Percentiles rank a stretch among this genome's conserved stretches.
These are phyloP conservation scores for Candida tropicalis DNA, from an alignment of 1,139 yeast species.

Conservation along the genomic window DNA sequence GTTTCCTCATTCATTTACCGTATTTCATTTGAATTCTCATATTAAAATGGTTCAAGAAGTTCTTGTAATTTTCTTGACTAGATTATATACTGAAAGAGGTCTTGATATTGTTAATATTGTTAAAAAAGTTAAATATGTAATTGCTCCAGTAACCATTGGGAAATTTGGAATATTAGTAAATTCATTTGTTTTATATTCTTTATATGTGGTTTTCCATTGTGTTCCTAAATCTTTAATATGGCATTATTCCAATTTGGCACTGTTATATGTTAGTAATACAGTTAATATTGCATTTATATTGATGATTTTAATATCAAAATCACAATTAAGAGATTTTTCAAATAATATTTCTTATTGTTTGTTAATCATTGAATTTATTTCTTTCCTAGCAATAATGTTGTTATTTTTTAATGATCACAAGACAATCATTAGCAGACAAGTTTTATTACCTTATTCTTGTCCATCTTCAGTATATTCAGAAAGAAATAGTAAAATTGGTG, in stretches of 20 bases:
- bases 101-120: slow-evolving; percentile 4
- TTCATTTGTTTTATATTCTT: slow-evolving; percentile 8
- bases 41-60: slow-evolving; percentile 2
- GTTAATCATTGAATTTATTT: slow-evolving; percentile 14
- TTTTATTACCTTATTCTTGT: slow-evolving; percentile 4
- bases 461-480: slow-evolving; percentile 16
- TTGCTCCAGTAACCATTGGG: slow-evolving; percentile 7
- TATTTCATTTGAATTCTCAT: neutral
- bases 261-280: slow-evolving; percentile 8
- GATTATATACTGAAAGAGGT: slow-evolving; percentile 6
- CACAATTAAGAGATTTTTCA: neutral
- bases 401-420: slow-evolving; percentile 12
- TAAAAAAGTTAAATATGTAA: neutral
- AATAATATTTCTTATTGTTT: slow-evolving; percentile 6
- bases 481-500: slow-evolving; percentile 1
- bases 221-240: slow-evolving; percentile 9
- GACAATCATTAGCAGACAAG: slow-evolving; percentile 7
- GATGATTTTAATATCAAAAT: slow-evolving; percentile 8
- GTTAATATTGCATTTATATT: slow-evolving; percentile 5
- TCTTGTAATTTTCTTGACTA: slow-evolving; percentile 6
- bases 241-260: slow-evolving; percentile 13
- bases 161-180: slow-evolving; percentile 10
- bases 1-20: slow-evolving; percentile 6
- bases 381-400: slow-evolving; percentile 9
- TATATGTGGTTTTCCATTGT: slow-evolving; percentile 9